A percentile compares a stretch with the other conserved stretches of the same genome.
Evolutionary conservation across 108 stramenopile species (phyloP).

Genomic region (Parmales sp.): DNA sequence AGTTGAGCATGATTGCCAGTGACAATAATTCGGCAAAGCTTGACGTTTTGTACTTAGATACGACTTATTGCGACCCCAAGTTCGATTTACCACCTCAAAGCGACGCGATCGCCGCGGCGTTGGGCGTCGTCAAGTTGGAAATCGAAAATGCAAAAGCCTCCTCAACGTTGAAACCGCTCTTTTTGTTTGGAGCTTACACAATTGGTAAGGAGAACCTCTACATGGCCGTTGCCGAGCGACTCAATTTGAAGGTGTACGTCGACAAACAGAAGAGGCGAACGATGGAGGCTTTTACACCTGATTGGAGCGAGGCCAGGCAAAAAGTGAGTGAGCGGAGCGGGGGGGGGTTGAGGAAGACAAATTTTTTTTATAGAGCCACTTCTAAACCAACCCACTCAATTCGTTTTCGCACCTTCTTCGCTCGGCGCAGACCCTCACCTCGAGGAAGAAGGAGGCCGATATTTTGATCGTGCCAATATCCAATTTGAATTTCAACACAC

Average conservation of each 20-base stretch:
- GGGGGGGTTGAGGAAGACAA: too few species aligned
- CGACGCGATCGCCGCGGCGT: constrained; percentile 39
- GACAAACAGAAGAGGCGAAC: constrained; percentile 55
- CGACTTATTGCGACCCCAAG: constrained; percentile 50
- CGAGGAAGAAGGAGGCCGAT: constrained; percentile 39
- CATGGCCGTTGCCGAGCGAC: constrained; percentile 59
- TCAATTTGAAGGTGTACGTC: constrained; percentile 64
- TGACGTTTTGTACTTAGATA: constrained; percentile 51
- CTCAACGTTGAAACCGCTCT: constrained; percentile 39
- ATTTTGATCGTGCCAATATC: constrained; percentile 76
- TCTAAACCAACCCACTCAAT: too few species aligned
- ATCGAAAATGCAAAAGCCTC: constrained; percentile 27
- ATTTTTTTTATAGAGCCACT: too few species aligned
- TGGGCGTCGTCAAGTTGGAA: constrained; percentile 38
- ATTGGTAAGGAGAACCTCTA: constrained; percentile 90
- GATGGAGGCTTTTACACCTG: constrained; percentile 46
- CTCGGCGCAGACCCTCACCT: too few species aligned
- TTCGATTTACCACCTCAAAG: constrained; percentile 44
- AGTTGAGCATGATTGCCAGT: constrained; percentile 30
- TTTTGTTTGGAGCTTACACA: constrained; percentile 84
- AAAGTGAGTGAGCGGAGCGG: too few species aligned
- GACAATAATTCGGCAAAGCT: constrained; percentile 25
- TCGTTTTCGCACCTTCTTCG: too few species aligned
- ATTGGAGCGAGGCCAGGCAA: too few species aligned
- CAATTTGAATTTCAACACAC: constrained; percentile 64